phyloP scores from a whole-genome alignment of 352 stramenopile genomes.

The Nothophytophthora sp. region DNA sequence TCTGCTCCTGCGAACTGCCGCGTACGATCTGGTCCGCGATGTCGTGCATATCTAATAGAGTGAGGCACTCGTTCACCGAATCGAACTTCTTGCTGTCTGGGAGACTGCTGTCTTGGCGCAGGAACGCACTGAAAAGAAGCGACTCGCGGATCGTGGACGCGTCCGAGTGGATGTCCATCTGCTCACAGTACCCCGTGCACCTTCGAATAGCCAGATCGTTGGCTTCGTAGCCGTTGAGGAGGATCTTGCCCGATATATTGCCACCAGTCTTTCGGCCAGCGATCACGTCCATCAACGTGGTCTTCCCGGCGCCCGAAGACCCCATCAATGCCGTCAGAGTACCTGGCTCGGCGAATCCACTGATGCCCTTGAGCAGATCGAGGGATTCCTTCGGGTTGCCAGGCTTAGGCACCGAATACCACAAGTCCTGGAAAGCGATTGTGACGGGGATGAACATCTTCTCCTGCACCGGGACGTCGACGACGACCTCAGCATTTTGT shows the following conservation, averaged over 20 bases:
- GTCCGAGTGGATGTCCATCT: constrained; percentile 85
- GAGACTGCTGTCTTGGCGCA: constrained; percentile 28
- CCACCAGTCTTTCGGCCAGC: constrained; percentile 66
- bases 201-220: constrained; percentile 44
- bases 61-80: constrained; percentile 32
- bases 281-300: constrained; percentile 91
- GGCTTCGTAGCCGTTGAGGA: constrained; percentile 37
- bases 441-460: constrained; percentile 28
- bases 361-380: constrained; percentile 55
- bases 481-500: constrained; percentile 6
- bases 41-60: constrained; percentile 34
- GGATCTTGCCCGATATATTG: constrained; percentile 56
- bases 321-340: constrained; percentile 88
- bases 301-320: constrained; percentile 62
- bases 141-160: constrained; percentile 85
- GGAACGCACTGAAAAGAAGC: constrained; percentile 22
- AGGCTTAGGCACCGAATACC: constrained; percentile 33
- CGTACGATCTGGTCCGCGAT: constrained; percentile 41
- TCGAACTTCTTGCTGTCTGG: constrained; percentile 30
- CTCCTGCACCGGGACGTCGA: constrained; percentile 7
- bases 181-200: constrained; percentile 51
- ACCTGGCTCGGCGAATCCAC: constrained; percentile 38
- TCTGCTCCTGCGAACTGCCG: constrained; percentile 35
- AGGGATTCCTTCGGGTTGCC: constrained; percentile 29
- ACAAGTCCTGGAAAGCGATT: constrained; percentile 32